Base-by-base conservation (phyloP, 2,329 filamentous ascomycete species). In the Pyrenophora tritici-repentis region DNA sequence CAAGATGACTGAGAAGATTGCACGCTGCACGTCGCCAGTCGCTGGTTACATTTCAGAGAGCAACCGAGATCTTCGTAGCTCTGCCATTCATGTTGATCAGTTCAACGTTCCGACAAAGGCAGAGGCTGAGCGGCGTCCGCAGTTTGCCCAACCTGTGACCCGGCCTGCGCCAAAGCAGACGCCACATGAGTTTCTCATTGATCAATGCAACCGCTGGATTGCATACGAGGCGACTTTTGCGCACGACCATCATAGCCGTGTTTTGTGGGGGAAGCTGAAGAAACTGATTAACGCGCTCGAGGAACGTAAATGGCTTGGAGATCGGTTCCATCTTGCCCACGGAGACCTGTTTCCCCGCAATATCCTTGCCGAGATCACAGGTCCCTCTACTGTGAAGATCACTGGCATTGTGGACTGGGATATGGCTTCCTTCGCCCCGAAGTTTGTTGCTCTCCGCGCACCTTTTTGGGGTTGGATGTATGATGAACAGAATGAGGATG, bases 371-470 rank as follows among this genome's bases (percentile, higher is more conserved):
- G 40, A 58, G 6, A 43, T 54, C 9, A 37, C 22, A 2, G 24
- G 29, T 2, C 16, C 40, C 4, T 20, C 35, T 18, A 14, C 22
- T 4, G 26, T 51, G n/a, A 7, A 36, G 14, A 50, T 67, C 8
- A 63, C 57, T 1, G 65, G 39, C 1, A 61, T 73, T 34, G 50
- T 73, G 1, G 70, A 72, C 55, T 72, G 70, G 69, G 70, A 73
- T 42, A 55, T 60, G 39, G 65, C 69, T 0, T 44, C 59, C 0
- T 58, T 74, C 24, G 70, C 56, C 1, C 66, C 71, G 0, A 55
- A 52, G 14, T 71, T 72, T 43, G 50, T 72, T 1, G 42, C 42
- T 3, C 9, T 56, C 2, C 34, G 26, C 0, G 26, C 50, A 1
- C 50, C 40, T 10, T 42, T 34, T 14, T 56, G 47, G 54, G 50